Base-by-base conservation (phyloP, 768 basidiomycete species). In the Paxillus rubicundulus region DNA sequence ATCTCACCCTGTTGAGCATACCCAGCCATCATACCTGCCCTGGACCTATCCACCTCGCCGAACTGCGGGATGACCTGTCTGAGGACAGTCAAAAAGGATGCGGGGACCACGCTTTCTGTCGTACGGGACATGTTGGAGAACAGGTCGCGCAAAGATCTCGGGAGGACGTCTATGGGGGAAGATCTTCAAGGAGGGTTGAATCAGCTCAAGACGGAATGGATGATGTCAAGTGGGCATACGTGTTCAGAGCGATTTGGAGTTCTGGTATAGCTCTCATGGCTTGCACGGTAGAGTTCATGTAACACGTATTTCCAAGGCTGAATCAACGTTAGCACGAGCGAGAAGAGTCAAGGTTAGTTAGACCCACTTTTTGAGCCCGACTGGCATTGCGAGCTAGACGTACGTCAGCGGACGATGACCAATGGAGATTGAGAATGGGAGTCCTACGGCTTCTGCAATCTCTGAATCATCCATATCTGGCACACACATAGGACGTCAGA, bases 221-320 rank as follows among this genome's bases (percentile, higher is more conserved):
- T 40, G 32, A 2, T 2, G 13, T 1, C 7, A 38, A n/a, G 20
- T 27, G n/a, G 21, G 69, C 81, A 58, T 64, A 87, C 82, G 72
- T 70, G 61, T 69, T 69, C 18, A 98, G 77, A 0, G 91, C 89
- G 1, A 77, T 66, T 62, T 89, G 86, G 5, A 99, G 79, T 61
- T 97, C 93, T 2, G 95, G 94, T 45, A 99, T 87, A 4, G 90
- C 85, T 20, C 92, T 88, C 56, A 99, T 79, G n/a, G 89, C 86
- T 74, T 99, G 97, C 1, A 98, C 76, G 2, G 91, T 92, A 1
- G 97, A 85, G 66, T 96, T 98, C 87, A 98, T 92, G 72, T 99
- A 99, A 64, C 96, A 98, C 0, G 95, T 98, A 66, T 98, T 98
- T 33, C 96, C 94, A 34, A 95, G 74, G 63, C 82, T 84, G 57